Evolutionary conservation across 257 asterid genomes (phyloP), one percentile per base, ranked within the genome.

Genomic region (Sherardia arvensis): DNA sequence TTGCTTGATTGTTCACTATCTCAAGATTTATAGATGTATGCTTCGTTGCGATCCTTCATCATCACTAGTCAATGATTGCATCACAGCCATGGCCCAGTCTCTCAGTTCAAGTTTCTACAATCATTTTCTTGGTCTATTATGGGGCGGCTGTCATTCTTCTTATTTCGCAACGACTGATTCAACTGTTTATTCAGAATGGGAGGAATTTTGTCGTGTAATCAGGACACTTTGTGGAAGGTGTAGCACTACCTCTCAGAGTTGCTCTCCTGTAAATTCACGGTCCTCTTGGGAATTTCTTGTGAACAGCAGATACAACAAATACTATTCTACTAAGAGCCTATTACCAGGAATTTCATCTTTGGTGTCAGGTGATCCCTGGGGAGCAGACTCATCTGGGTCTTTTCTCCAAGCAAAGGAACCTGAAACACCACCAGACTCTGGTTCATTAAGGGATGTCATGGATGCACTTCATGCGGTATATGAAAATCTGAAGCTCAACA

Each of bases 211-310:
- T 75, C 68, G 56, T 53, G 83, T 85, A 73, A 68, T 93, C 38
- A 71, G 53, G 73, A 79, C 62, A 64, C 69, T 85, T 66, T 84
- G 84, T 67, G 67, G 69, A 69, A 82, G 71, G 69, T 68, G 79
- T 64, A 68, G 34, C 57, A 62, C 27, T 58, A 29, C 75, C 65
- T 73, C 84, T 66, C 74, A 67, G 48, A 47, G 55, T 56, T 63
- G 62, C 66, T 38, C 87, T 54, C 79, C 74, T 73, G 71, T 80
- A 49, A 81, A 57, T 76, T 66, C 82, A 66, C 61, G 72, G 70
- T 77, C 96, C n/a, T 80, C 98, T 36, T 93, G 99, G 99, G 92
- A 90, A 70, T 93, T 84, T 80, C 92, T 93, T 59, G 68, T 80
- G 58, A 77, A 71, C 78, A 93, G 97, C 82, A 80, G 74, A 77